Base-by-base conservation (phyloP, 805 yeast species). In the Blastobotrys terrestris region DNA sequence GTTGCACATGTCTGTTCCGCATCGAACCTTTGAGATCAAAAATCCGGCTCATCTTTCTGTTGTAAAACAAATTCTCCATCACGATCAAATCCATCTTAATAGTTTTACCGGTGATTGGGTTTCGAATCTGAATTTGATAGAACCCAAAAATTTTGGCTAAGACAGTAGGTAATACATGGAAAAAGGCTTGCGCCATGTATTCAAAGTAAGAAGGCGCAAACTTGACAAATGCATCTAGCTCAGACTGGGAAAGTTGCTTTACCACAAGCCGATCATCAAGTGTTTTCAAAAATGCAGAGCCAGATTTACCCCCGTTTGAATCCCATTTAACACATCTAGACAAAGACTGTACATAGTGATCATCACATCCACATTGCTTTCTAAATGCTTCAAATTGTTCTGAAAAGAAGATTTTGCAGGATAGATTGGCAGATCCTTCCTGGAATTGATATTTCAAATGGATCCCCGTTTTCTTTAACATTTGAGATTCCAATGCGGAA, bases 21-120 rank as follows among this genome's bases (percentile, higher is more conserved):
- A 94, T 94, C 0, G 98, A 91, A 0, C 99, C 99, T 67, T 94
- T 94, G 68, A 94, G 77, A 68, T 94, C 99, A 70, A 94, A 94
- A 46, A 92, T 90, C 39, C 20, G 18, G 26, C 14, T 43, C 53
- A 91, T 85, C 59, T 84, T 85, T 52, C 83, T 77, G 58, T 87
- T 85, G 67, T 90, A 92, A 64, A 94, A 94, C 53, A 94, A 71
- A 65, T 94, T 94, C 70, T 94, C 99, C 97, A 91, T 92, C 40
- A 94, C 91, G 55, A 95, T 76, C 20, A 92, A 86, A 67, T 94
- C 96, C 84, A 91, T 84, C 57, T 87, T 85, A 62, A 87, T 80
- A 31, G 83, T 80, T 56, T 83, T 87, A 2, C 90, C 90, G 2
- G 87, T 83, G 31, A 79, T 73, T 4, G 89, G 80, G 63, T 86